Evolutionary conservation across 202 grass and related monocot genomes (phyloP).

Genomic region (Hordeum pubiflorum): DNA sequence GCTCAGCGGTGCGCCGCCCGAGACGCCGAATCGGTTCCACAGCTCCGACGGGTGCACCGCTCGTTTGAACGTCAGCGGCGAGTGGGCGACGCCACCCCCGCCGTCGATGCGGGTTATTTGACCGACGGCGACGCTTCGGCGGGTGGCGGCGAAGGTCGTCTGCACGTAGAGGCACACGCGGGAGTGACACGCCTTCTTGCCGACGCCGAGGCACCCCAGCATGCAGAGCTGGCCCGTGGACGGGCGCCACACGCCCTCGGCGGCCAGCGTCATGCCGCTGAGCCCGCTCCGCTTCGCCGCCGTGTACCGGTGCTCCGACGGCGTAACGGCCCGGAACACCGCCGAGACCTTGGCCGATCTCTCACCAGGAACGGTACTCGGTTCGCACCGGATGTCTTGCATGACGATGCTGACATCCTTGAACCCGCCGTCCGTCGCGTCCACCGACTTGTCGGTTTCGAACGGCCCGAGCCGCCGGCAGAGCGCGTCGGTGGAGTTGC

Average conservation of each 20-base stretch:
- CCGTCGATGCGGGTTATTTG: slow-evolving; percentile 47
- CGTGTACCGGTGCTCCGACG: slow-evolving; percentile 50
- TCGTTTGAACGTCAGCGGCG: slow-evolving; percentile 48
- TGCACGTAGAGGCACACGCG: slow-evolving; percentile 77
- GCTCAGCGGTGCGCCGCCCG: slow-evolving; percentile 14
- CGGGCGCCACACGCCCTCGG: slow-evolving; percentile 75
- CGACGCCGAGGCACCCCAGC: slow-evolving; percentile 63
- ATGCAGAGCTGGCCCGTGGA: slow-evolving; percentile 80
- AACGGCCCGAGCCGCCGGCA: slow-evolving; percentile 63
- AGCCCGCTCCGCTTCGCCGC: slow-evolving; percentile 51
- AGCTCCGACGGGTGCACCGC: slow-evolving; percentile 49
- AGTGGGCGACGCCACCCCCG: not conserved
- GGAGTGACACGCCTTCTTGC: slow-evolving; percentile 32
- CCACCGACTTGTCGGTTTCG: slow-evolving; percentile 32
- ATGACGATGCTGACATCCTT: slow-evolving; percentile 44
- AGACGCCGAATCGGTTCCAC: slow-evolving; percentile 37
- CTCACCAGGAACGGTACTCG: not conserved
- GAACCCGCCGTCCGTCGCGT: slow-evolving; percentile 47
- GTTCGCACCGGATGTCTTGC: slow-evolving; percentile 76
- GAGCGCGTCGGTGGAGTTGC: slow-evolving; percentile 43
- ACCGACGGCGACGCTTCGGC: slow-evolving; percentile 48
- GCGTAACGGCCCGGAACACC: slow-evolving; percentile 51
- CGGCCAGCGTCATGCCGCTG: slow-evolving; percentile 42
- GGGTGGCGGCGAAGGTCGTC: slow-evolving; percentile 48
- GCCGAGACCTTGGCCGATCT: slow-evolving; percentile 40